Evolutionary conservation across 2,329 filamentous ascomycete species (phyloP).

Genomic region (Alternaria incomplexa): DNA sequence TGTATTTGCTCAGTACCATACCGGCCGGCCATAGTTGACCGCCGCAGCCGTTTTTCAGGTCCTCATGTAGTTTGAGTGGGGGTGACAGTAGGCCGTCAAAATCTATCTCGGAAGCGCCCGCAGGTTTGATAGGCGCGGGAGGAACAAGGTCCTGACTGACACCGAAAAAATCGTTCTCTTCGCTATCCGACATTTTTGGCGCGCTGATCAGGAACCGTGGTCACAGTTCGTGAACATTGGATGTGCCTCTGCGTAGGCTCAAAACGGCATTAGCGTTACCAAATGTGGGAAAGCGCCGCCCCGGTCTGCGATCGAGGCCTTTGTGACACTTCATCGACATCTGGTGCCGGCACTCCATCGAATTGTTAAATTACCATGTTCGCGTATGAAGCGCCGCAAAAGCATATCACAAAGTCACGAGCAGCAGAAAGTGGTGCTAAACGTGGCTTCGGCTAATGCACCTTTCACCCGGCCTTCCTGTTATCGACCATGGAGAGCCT

Average conservation of each 20-base stretch:
- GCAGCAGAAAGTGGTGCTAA: neutral
- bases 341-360: neutral
- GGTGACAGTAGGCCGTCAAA: conserved; percentile 77
- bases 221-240: neutral
- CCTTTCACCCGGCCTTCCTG: neutral
- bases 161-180: conserved; percentile 43
- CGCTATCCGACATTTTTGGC: conserved; percentile 33
- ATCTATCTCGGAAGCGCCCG: conserved; percentile 59
- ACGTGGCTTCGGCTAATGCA: neutral
- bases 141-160: conserved; percentile 64
- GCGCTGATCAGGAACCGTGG: neutral
- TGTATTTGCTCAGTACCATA: conserved; percentile 83
- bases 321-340: neutral
- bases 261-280: conserved; percentile 7
- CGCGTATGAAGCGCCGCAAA: neutral
- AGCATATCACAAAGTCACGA: neutral
- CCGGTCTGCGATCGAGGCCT: neutral
- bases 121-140: conserved; percentile 58
- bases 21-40: conserved; percentile 95
- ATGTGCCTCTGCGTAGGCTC: conserved; percentile 4
- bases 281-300: neutral
- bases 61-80: conserved; percentile 80
- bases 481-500: neutral
- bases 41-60: conserved; percentile 86
- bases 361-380: neutral